Evolutionary conservation across 257 asterid genomes (phyloP), one percentile per base, ranked within the genome.

Genomic region (Cinchona pubescens): DNA sequence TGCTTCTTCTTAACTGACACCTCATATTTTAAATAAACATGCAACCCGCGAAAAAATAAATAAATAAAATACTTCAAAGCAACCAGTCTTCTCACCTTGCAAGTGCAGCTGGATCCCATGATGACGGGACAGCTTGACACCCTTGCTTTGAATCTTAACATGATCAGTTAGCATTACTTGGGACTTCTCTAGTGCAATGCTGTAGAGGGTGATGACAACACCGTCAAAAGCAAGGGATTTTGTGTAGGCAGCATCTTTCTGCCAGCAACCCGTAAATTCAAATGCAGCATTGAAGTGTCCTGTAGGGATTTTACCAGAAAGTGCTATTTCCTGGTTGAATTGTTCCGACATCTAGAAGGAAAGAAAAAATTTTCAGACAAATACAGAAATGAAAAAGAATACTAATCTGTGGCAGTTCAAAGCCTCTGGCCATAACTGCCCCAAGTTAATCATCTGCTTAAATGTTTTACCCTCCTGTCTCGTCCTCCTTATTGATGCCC

Each of bases 251-350:
- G 99, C 98, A 58, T 95, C 99, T 83, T 89, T 92, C 84, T 91
- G 99, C 99, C 99, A 95, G 75, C 96, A 86, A 75, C 96, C 91
- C 70, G 99, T 89, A 81, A 89, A 95, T 85, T 95, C 99, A 78
- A 92, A 95, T 98, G 92, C 91, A 2, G 93, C 79, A 86, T 95
- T 95, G 93, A 95, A 95, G 86, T 88, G 90, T 82, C 99, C 99
- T 3, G 93, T 86, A 79, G 99, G 98, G 71, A 95, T 92, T 84
- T 95, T 92, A 34, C 99, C 98, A 60, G 86, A 78, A 87, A 95
- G 82, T 11, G 99, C 87, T 55, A 95, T 80, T 73, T 92, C 98
- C 81, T 95, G 98, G 86, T 95, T 95, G 75, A 91, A 81, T 82
- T 91, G 99, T 87, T 95, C 99, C 2, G 99, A 91, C 99, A 95